phyloP scores from a whole-genome alignment of 164 flowering plant genomes.

The Euptelea pleiosperma region DNA sequence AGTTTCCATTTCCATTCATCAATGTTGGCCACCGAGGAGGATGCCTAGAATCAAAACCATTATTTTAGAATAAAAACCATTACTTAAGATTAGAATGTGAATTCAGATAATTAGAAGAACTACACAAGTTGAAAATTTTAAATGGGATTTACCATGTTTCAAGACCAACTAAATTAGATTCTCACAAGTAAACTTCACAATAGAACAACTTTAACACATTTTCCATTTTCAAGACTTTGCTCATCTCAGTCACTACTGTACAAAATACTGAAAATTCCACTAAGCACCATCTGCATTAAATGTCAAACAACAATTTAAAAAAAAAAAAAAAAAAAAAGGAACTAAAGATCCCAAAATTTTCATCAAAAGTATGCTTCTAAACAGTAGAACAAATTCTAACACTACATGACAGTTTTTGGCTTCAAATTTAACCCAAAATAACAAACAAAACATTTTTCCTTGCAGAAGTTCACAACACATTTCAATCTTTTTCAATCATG shows the following conservation, averaged over 20 bases:
- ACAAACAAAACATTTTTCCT: too few species aligned
- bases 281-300: too few species aligned
- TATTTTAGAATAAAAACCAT: not conserved
- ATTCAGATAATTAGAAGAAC: too few species aligned
- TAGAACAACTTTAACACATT: too few species aligned
- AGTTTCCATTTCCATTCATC: constrained; percentile 99
- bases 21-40: constrained; percentile 89
- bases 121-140: too few species aligned
- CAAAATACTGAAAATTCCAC: not conserved
- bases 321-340: not conserved
- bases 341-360: not conserved
- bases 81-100: too few species aligned
- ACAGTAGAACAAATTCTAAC: not conserved
- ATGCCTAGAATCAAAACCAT: constrained; percentile 45
- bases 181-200: too few species aligned
- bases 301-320: too few species aligned
- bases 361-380: not conserved
- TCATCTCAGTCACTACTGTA: not conserved
- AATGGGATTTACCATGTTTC: too few species aligned
- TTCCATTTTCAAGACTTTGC: not conserved
- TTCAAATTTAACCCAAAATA: too few species aligned
- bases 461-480: not conserved
- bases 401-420: too few species aligned
- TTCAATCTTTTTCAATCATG: not conserved
- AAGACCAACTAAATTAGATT: too few species aligned